Evolutionary conservation across 371 early-diverging fungal species (phyloP).

Genomic region (Mucor circinelloides): DNA sequence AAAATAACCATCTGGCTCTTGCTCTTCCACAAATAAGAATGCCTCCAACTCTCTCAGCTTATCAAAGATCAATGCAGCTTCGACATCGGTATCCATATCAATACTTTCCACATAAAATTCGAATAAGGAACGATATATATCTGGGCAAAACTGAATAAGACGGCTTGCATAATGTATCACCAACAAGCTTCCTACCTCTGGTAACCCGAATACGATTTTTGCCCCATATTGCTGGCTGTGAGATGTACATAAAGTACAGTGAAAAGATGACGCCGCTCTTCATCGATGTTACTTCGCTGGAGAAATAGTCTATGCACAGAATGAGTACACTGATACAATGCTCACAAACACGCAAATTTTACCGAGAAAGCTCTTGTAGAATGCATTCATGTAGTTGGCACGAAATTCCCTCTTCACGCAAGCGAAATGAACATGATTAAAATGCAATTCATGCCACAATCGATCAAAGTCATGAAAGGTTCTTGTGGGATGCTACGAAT

Average conservation of each 20-base stretch:
- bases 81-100: constrained; percentile 4
- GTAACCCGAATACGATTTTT: constrained; percentile 22
- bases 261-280: constrained; percentile 14
- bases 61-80: constrained; percentile 24
- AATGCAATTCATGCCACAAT: constrained; percentile 24
- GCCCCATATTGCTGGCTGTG: constrained; percentile 28
- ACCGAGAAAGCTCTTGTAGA: constrained; percentile 17
- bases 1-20: background rate
- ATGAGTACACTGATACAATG: background rate
- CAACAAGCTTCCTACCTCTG: constrained; percentile 6
- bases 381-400: constrained; percentile 12
- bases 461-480: constrained; percentile 18
- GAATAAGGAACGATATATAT: constrained; percentile 6
- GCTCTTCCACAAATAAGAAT: constrained; percentile 17
- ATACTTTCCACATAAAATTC: constrained; percentile 23
- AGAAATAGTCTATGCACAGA: constrained; percentile 6
- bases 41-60: constrained; percentile 11
- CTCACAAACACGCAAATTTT: background rate
- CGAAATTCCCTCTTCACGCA: constrained; percentile 18
- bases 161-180: background rate
- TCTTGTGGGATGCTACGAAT: constrained; percentile 12
- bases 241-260: constrained; percentile 22
- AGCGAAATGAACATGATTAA: constrained; percentile 25
- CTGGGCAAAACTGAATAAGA: background rate
- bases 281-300: background rate